Percentiles rank a stretch among this genome's conserved stretches.
Conservation (phyloP, 495 filamentous ascomycete genomes). For the Xylona heveae region DNA sequence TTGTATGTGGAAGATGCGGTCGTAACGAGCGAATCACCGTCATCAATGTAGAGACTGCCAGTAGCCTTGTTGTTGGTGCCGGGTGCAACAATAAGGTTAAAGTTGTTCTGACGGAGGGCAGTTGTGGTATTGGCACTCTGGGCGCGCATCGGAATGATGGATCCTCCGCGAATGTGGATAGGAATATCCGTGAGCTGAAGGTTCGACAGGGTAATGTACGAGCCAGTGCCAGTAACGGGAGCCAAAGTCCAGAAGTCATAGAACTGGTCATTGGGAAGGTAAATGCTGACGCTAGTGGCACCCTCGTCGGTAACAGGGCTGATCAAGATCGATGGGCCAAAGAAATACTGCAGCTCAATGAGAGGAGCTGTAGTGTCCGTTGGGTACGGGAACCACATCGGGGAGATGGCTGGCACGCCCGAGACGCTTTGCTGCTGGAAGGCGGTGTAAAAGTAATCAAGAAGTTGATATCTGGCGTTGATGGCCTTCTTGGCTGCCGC, state of each 20-base stretch:
- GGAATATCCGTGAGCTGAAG: constrained; percentile 46
- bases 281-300: constrained; percentile 41
- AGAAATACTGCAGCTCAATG: constrained; percentile 54
- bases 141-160: constrained; percentile 41
- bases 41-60: constrained; percentile 29
- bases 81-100: constrained; percentile 50
- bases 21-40: constrained; percentile 14
- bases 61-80: constrained; percentile 23
- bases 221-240: constrained; percentile 32
- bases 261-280: constrained; percentile 54
- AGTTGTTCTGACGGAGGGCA: constrained; percentile 40
- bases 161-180: constrained; percentile 48
- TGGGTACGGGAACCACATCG: constrained; percentile 55
- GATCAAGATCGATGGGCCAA: constrained; percentile 48
- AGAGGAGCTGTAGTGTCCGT: constrained; percentile 35
- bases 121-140: constrained; percentile 46
- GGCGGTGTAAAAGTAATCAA: constrained; percentile 72
- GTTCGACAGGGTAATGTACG: constrained; percentile 25
- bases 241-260: constrained; percentile 56
- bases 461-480: constrained; percentile 48
- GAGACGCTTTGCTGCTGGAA: constrained; percentile 39
- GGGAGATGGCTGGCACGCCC: constrained; percentile 46
- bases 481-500: constrained; percentile 48
- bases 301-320: constrained; percentile 45
- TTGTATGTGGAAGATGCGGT: constrained; percentile 9